Conservation (phyloP, 2,329 filamentous ascomycete species). For the Boeremia exigua region DNA sequence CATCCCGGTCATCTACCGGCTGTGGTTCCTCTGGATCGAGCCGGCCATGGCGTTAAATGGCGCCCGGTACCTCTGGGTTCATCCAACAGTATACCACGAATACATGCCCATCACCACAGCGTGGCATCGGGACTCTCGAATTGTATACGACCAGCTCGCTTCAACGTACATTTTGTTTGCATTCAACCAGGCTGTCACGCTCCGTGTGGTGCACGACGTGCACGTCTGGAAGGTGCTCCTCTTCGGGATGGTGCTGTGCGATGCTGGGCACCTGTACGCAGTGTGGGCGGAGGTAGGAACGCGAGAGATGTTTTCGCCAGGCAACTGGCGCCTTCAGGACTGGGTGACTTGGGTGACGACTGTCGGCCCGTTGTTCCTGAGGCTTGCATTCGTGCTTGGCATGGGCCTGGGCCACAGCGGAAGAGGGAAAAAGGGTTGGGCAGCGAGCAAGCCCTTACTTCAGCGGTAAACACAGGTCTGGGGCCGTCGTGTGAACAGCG, state of each 20-base stretch:
- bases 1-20: slow-evolving; percentile 65
- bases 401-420: slow-evolving; percentile 38
- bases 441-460: too few relatives aligned
- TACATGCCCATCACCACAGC: slow-evolving; percentile 60
- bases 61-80: slow-evolving; percentile 58
- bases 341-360: slow-evolving; percentile 47
- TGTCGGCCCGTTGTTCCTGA: slow-evolving; percentile 39
- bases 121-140: slow-evolving; percentile 48
- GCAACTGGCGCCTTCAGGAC: slow-evolving; percentile 47
- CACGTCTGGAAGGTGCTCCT: slow-evolving; percentile 73
- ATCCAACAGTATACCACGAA: slow-evolving; percentile 65
- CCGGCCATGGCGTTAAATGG: slow-evolving; percentile 61
- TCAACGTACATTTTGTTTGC: slow-evolving; percentile 80
- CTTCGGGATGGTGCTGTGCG: slow-evolving; percentile 72
- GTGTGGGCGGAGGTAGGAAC: slow-evolving; percentile 43
- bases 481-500: not conserved
- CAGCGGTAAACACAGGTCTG: not conserved
- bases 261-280: slow-evolving; percentile 71
- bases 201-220: slow-evolving; percentile 70
- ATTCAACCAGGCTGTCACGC: slow-evolving; percentile 75
- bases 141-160: slow-evolving; percentile 75
- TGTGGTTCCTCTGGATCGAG: slow-evolving; percentile 79
- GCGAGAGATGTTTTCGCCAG: slow-evolving; percentile 28
- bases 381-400: slow-evolving; percentile 47
- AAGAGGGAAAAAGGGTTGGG: slow-evolving; percentile 7